These are phyloP conservation scores for Blastomyces emzantsi DNA, from an alignment of 2,329 filamentous ascomycete genomes.

Conservation along the genomic window DNA sequence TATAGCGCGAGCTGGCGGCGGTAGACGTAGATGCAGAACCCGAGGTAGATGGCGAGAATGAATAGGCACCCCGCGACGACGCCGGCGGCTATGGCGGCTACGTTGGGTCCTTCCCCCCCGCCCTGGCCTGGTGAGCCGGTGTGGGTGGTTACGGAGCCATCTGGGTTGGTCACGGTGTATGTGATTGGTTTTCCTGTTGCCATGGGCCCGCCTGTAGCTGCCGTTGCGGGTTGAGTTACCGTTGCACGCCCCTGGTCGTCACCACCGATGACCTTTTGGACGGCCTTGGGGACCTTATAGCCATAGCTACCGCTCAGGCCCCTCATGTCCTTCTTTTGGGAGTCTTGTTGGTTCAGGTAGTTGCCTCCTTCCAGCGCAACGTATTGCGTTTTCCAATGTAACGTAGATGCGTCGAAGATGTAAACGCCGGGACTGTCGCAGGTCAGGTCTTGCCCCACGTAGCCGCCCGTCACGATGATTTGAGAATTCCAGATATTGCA, in stretches of 20 bases:
- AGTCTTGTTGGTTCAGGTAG: conserved; percentile 43
- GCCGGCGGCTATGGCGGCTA: conserved; percentile 49
- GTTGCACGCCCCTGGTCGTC: conserved; percentile 59
- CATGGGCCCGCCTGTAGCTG: conserved; percentile 59
- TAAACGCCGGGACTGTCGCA: conserved; percentile 64
- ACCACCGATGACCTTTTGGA: conserved; percentile 61
- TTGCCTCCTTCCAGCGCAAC: conserved; percentile 51
- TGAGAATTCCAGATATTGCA: conserved; percentile 73
- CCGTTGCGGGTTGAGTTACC: conserved; percentile 52
- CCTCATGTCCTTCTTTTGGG: conserved; percentile 45
- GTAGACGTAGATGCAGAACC: conserved; percentile 70
- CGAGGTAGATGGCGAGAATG: conserved; percentile 60
- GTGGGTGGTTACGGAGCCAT: conserved; percentile 31
- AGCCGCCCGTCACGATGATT: conserved; percentile 70
- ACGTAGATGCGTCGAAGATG: conserved; percentile 64
- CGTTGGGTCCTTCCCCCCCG: conserved; percentile 35
- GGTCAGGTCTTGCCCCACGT: conserved; percentile 49
- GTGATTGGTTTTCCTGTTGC: conserved; percentile 60
- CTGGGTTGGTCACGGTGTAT: conserved; percentile 51
- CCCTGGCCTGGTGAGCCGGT: conserved; percentile 22
- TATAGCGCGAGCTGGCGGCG: conserved; percentile 61
- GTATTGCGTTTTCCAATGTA: conserved; percentile 62
- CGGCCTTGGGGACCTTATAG: conserved; percentile 59
- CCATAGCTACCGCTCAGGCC: conserved; percentile 53
- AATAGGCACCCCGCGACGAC: conserved; percentile 58